Conservation (phyloP, 768 basidiomycete species). For the Daedaleopsis sinensis region DNA sequence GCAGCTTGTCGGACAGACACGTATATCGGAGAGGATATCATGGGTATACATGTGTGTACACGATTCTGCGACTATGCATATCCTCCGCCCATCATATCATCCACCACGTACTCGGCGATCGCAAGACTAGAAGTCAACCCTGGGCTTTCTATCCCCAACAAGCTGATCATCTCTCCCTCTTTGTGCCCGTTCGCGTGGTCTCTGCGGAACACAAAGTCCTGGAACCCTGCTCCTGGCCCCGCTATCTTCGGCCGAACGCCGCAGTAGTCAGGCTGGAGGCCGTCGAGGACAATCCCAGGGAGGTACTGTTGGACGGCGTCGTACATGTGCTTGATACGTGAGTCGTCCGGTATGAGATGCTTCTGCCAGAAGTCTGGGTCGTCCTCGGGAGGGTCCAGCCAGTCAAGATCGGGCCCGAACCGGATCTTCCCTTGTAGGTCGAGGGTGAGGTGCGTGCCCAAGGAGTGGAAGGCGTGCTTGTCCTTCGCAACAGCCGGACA, state of each 20-base stretch:
- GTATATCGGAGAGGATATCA: neutral
- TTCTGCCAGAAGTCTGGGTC: slow-evolving; percentile 77
- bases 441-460: slow-evolving; percentile 91
- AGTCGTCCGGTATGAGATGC: slow-evolving; percentile 65
- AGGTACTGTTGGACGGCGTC: slow-evolving; percentile 74
- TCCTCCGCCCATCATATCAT: slow-evolving; percentile 47
- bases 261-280: slow-evolving; percentile 79
- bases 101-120: slow-evolving; percentile 81
- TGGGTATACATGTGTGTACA: slow-evolving; percentile 3
- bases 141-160: slow-evolving; percentile 91
- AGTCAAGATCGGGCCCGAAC: slow-evolving; percentile 94
- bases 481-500: slow-evolving; percentile 70
- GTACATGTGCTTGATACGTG: slow-evolving; percentile 65
- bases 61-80: neutral
- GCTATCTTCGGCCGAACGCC: slow-evolving; percentile 90
- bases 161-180: slow-evolving; percentile 64
- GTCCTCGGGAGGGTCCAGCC: slow-evolving; percentile 63
- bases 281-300: slow-evolving; percentile 58
- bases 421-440: slow-evolving; percentile 83
- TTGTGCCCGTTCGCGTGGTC: slow-evolving; percentile 47
- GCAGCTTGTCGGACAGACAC: neutral
- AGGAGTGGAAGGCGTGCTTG: slow-evolving; percentile 70
- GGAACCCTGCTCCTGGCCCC: slow-evolving; percentile 71
- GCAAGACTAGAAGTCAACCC: slow-evolving; percentile 88
- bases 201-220: slow-evolving; percentile 78